Evolutionary conservation across 371 early-diverging fungal species (phyloP).

Genomic region (Mucor lusitanicus): DNA sequence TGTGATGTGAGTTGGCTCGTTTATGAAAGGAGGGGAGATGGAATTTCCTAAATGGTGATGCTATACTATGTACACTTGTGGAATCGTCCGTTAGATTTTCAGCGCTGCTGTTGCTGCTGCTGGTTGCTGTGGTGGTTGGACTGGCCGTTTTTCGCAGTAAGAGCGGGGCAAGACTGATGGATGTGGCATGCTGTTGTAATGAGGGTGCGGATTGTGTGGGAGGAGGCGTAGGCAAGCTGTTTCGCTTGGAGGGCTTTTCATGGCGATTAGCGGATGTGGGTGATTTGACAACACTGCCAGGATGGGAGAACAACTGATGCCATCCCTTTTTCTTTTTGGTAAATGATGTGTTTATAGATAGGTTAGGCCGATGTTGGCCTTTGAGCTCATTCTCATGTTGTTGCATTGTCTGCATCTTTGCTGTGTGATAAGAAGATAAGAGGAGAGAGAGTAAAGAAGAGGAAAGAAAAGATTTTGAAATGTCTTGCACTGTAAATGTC

Average conservation of each 20-base stretch:
- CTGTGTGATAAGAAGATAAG: neutral
- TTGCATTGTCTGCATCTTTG: neutral
- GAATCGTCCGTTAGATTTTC: neutral
- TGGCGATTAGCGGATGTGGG: neutral
- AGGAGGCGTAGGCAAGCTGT: neutral
- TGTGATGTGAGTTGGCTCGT: neutral
- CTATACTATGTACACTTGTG: neutral
- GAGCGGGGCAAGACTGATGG: neutral
- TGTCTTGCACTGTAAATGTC: neutral
- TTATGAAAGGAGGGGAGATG: conserved; percentile 10
- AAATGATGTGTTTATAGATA: neutral
- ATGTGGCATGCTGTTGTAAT: neutral
- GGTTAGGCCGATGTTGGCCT: neutral
- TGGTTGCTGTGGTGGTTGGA: neutral
- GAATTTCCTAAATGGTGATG: conserved; percentile 6
- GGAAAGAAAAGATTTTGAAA: neutral
- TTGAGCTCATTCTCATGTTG: neutral
- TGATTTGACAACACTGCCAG: neutral
- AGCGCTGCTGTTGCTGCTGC: neutral
- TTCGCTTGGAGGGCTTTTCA: neutral
- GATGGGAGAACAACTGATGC: neutral
- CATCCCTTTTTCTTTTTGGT: neutral
- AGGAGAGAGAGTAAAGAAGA: neutral
- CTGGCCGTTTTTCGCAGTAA: neutral
- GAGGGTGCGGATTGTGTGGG: neutral